Conservation (phyloP, 2,329 filamentous ascomycete species). For the Helotiales sp. region DNA sequence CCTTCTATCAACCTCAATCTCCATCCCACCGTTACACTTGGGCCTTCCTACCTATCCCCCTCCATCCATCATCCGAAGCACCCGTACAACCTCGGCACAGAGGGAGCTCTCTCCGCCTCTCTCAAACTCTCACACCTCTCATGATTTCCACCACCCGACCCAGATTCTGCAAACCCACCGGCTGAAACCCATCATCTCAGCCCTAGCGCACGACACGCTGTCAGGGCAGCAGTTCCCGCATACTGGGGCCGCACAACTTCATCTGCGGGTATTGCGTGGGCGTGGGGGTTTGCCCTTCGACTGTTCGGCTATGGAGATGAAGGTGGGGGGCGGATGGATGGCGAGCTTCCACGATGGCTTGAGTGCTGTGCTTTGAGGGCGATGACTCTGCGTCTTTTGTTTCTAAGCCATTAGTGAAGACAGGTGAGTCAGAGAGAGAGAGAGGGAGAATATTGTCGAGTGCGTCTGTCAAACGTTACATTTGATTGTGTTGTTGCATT, state of each 20-base stretch:
- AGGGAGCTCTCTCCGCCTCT: not conserved
- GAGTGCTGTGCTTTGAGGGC: not conserved
- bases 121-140: not conserved
- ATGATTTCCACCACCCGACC: not conserved
- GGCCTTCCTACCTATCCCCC: not conserved
- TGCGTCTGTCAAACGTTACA: not conserved
- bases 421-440: not conserved
- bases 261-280: not conserved
- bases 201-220: constrained; percentile 6
- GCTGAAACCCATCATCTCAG: not conserved
- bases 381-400: not conserved
- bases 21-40: constrained; percentile 1
- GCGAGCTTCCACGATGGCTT: not conserved
- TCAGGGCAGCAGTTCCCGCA: not conserved
- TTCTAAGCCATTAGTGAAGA: not conserved
- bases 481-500: not conserved
- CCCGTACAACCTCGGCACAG: constrained; percentile 4
- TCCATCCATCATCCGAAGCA: not conserved
- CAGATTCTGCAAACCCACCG: not conserved
- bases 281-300: not conserved
- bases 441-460: not conserved
- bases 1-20: not conserved
- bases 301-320: not conserved
- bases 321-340: constrained; percentile 1
- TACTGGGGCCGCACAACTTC: not conserved